phyloP scores from a whole-genome alignment of 345 rosid genomes.

The Erysimum cheiranthoides region DNA sequence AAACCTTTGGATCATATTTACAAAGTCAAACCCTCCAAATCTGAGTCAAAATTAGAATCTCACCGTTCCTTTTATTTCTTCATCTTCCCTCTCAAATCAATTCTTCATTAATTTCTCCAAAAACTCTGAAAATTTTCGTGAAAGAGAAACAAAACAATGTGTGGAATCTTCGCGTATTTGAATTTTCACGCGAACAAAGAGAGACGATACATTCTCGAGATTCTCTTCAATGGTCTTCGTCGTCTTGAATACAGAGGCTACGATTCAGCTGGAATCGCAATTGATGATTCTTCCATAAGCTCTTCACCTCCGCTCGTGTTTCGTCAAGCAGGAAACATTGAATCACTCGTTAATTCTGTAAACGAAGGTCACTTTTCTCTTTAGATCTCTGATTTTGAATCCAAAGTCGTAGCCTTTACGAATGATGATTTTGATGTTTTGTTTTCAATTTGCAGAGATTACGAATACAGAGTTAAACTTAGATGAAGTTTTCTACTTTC shows the following conservation, averaged over 20 bases:
- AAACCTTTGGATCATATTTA: neutral
- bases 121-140: neutral
- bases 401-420: neutral
- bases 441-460: slow-evolving; percentile 58
- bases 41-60: slow-evolving; percentile 31
- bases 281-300: slow-evolving; percentile 50
- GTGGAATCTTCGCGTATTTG: slow-evolving; percentile 94
- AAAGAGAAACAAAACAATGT: slow-evolving; percentile 50
- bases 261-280: slow-evolving; percentile 92
- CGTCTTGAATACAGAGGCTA: slow-evolving; percentile 98
- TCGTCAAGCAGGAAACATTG: slow-evolving; percentile 94
- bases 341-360: slow-evolving; percentile 92
- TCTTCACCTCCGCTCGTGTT: slow-evolving; percentile 66
- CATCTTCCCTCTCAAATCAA: slow-evolving; percentile 42
- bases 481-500: slow-evolving; percentile 68
- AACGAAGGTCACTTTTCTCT: slow-evolving; percentile 61
- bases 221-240: slow-evolving; percentile 92
- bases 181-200: slow-evolving; percentile 75
- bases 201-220: slow-evolving; percentile 79
- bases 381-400: slow-evolving; percentile 31
- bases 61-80: neutral
- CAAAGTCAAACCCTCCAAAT: slow-evolving; percentile 20
- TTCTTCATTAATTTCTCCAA: slow-evolving; percentile 24
- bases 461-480: slow-evolving; percentile 64
- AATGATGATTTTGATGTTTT: neutral